Evolutionary conservation across 768 basidiomycete species (phyloP).

Genomic region (Scleroderma citrinum): DNA sequence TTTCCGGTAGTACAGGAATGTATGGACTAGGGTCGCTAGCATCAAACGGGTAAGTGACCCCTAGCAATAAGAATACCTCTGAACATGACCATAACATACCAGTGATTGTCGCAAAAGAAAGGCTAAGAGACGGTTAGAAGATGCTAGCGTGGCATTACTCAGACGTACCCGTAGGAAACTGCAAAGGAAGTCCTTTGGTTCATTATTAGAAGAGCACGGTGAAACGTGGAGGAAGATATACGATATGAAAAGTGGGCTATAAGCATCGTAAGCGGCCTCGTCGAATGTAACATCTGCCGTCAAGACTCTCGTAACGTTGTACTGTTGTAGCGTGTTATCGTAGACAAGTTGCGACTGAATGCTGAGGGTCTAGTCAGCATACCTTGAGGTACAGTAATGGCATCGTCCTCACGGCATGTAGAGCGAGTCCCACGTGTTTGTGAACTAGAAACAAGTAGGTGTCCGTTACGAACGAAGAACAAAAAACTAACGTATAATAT

Average conservation of each 20-base stretch:
- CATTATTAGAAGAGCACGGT: conserved; percentile 7
- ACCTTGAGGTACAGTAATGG: neutral
- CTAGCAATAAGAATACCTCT: neutral
- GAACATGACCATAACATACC: conserved; percentile 26
- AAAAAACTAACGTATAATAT: conserved; percentile 43
- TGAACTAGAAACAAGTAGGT: conserved; percentile 41
- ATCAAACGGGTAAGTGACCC: neutral
- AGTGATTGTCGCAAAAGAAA: conserved; percentile 80
- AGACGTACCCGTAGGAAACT: conserved; percentile 25
- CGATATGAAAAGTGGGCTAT: conserved; percentile 59
- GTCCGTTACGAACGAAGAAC: conserved; percentile 41
- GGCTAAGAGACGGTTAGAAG: conserved; percentile 47
- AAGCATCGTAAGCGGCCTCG: conserved; percentile 43
- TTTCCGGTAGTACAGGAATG: conserved; percentile 64
- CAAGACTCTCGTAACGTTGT: conserved; percentile 56
- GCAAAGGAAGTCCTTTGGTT: conserved; percentile 20
- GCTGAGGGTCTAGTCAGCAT: conserved; percentile 14
- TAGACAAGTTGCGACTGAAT: conserved; percentile 60
- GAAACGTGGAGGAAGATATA: conserved; percentile 10
- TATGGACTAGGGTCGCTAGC: conserved; percentile 25
- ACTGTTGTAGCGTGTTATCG: conserved; percentile 50
- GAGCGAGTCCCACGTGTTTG: conserved; percentile 54
- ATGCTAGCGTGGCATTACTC: neutral
- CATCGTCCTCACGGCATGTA: conserved; percentile 48
- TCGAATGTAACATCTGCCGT: conserved; percentile 49